Conservation (phyloP, 2,329 filamentous ascomycete genomes). For the Capronia epimyces region DNA sequence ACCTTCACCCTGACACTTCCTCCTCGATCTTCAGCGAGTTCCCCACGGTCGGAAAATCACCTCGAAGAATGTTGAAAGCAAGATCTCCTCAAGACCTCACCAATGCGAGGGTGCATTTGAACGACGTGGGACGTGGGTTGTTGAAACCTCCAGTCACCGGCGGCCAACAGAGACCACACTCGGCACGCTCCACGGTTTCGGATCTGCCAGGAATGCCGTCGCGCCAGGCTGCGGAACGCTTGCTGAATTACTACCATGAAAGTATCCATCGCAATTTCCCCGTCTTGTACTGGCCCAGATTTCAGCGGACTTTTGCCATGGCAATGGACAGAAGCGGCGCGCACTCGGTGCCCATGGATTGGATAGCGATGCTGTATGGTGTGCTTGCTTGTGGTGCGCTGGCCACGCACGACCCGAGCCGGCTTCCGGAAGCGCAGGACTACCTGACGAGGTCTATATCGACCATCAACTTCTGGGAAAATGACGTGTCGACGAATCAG, state of each 20-base stretch:
- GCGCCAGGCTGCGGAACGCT: conserved; percentile 62
- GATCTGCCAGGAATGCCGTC: conserved; percentile 63
- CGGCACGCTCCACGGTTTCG: conserved; percentile 12
- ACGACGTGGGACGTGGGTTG: conserved; percentile 68
- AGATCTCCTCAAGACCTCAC: conserved; percentile 63
- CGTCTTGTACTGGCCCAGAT: conserved; percentile 81
- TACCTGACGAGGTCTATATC: conserved; percentile 67
- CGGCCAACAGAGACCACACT: conserved; percentile 40
- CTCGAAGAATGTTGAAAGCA: conserved; percentile 58
- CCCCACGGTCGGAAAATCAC: conserved; percentile 61
- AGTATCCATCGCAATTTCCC: conserved; percentile 77
- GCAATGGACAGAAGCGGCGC: conserved; percentile 64
- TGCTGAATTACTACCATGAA: conserved; percentile 69
- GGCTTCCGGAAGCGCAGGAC: conserved; percentile 48
- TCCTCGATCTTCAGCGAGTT: conserved; percentile 51
- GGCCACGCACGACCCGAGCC: conserved; percentile 52
- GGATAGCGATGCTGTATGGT: conserved; percentile 74
- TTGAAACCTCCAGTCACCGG: conserved; percentile 61
- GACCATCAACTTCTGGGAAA: conserved; percentile 73
- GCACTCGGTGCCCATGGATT: conserved; percentile 59
- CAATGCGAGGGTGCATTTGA: conserved; percentile 65
- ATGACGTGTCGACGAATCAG: conserved; percentile 70
- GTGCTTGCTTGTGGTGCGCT: conserved; percentile 78
- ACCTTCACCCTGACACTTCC: conserved; percentile 38
- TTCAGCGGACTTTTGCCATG: conserved; percentile 68